Percentiles rank a stretch among this genome's conserved stretches.
Conservation (phyloP, 352 stramenopile species). For the Globisporangium rhizosaccharum region DNA sequence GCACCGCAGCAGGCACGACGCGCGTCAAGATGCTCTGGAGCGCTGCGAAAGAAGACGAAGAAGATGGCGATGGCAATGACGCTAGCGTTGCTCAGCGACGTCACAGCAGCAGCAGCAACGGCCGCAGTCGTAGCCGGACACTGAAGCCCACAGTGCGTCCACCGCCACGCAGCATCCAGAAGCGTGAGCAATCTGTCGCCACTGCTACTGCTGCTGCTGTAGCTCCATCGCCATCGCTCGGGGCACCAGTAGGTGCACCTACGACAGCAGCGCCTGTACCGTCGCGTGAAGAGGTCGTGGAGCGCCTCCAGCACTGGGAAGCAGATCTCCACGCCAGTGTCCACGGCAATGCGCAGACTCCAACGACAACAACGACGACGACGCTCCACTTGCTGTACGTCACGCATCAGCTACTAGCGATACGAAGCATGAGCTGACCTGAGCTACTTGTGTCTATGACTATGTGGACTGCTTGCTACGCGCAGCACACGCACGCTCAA, state of each 20-base stretch:
- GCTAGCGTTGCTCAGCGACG: too few species aligned
- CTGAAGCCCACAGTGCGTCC: not conserved
- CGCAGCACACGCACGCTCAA: not conserved
- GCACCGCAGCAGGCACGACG: not conserved
- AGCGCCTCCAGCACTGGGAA: too few species aligned
- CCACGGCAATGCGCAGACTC: not conserved
- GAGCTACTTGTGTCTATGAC: not conserved
- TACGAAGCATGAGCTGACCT: too few species aligned
- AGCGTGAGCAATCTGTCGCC: not conserved
- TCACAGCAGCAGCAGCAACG: not conserved
- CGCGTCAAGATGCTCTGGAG: conserved; percentile 14
- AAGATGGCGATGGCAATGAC: not conserved
- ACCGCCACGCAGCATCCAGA: conserved; percentile 6
- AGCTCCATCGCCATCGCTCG: not conserved
- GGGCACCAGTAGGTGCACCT: not conserved
- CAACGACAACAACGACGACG: too few species aligned
- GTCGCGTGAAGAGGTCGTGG: too few species aligned
- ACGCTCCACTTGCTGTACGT: too few species aligned
- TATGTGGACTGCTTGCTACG: not conserved
- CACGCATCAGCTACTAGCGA: too few species aligned
- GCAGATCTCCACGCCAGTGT: too few species aligned
- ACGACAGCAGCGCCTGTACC: not conserved
- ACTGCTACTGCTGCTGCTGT: not conserved
- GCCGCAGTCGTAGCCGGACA: not conserved
- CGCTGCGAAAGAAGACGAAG: conserved; percentile 7